These are phyloP conservation scores for Lactifluus volemus DNA, from an alignment of 768 basidiomycete species.

Conservation along the genomic window DNA sequence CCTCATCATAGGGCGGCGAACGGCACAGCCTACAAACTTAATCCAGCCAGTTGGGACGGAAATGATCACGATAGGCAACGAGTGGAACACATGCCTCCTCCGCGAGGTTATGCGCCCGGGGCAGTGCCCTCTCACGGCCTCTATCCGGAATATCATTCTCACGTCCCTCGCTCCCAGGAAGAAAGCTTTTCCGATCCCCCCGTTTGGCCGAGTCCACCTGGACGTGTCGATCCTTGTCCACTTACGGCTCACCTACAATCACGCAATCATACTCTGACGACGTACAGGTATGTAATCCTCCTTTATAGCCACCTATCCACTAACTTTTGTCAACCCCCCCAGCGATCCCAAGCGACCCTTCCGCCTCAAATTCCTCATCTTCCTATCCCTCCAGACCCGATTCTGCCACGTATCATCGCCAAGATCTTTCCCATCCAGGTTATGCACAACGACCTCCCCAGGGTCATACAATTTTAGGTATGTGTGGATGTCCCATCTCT, in stretches of 20 bases:
- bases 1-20: constrained; percentile 5
- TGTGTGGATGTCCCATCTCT: not conserved
- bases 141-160: constrained; percentile 22
- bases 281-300: constrained; percentile 38
- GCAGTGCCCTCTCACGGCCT: constrained; percentile 15
- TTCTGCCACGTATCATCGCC: constrained; percentile 10
- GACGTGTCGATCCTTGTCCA: constrained; percentile 26
- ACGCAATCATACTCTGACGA: constrained; percentile 45
- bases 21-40: constrained; percentile 41
- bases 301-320: constrained; percentile 7
- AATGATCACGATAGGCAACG: constrained; percentile 28
- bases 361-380: not conserved
- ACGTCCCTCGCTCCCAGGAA: constrained; percentile 18
- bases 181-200: constrained; percentile 22
- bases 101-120: constrained; percentile 10
- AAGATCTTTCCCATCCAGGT: not conserved
- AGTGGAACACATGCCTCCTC: constrained; percentile 7
- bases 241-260: constrained; percentile 37
- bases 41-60: constrained; percentile 53
- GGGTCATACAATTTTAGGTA: not conserved
- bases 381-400: constrained; percentile 14
- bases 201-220: constrained; percentile 28
- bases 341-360: constrained; percentile 14
- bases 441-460: constrained; percentile 6
- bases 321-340: constrained; percentile 6